Evolutionary conservation across 2,329 filamentous ascomycete species (phyloP), one percentile per base, ranked within the genome.

Genomic region (Penicillium rolfsii): DNA sequence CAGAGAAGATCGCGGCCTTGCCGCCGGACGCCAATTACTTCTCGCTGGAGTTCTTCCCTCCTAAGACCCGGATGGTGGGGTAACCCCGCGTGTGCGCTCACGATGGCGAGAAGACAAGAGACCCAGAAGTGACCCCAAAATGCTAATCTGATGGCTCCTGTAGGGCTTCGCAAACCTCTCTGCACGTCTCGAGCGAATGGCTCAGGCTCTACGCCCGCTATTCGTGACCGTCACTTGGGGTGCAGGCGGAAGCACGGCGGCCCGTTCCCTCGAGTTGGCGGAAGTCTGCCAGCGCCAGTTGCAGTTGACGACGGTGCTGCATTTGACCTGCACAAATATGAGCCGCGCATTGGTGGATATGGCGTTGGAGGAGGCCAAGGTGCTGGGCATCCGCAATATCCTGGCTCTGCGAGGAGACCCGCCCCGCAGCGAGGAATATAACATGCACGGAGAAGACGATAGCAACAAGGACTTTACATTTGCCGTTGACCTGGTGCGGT

Each of bases 151-250:
- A 50, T 61, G 54, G 36, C 8, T 55, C 28, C 35, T 67, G 55
- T 70, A 86, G 84, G 95, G 95, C 67, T 96, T 95, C 72, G 89
- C 91, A 64, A 99, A 99, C 77, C 87, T 99, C 58, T 91, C 94
- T 74, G 91, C 91, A 66, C 93, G 95, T 74, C 87, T 99, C 61
- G 91, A 96, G 76, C 92, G 95, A 75, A 98, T 99, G 95, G 89
- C 95, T 53, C 88, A 91, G 66, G 93, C 92, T 14, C 84, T 99
- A 60, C 89, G 91, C 14, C 95, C 95, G 46, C 85, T 98, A 49
- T 99, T 99, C 74, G 91, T 99, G 64, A 98, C 93, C 60, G 93
- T 99, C 55, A 99, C 95, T 55, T 99, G 95, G 95, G 95, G 95
- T 55, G 95, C 95, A 28, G 95, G 95, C 62, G 95, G 95, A 55